Evolutionary conservation across 805 yeast genomes (phyloP), one percentile per base, ranked within the genome.

Genomic region (Limtongia smithiae): DNA sequence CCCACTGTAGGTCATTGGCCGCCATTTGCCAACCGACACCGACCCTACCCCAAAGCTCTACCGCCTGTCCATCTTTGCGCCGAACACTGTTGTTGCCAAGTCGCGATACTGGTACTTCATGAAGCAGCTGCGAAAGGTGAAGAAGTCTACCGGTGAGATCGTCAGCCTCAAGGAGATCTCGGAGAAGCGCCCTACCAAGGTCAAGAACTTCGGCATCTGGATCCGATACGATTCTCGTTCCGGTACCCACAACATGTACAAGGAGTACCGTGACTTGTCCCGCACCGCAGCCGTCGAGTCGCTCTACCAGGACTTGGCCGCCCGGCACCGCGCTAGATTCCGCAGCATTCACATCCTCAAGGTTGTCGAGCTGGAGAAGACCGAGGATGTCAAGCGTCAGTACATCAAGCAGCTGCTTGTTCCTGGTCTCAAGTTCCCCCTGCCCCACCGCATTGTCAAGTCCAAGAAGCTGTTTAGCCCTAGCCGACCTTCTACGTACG

Each of bases 241-340:
- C 66, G 99, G 99, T 81, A 90, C 96, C 71, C 98, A 93, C 95
- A 93, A 93, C 94, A 93, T 93, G 97, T 93, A 93, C 96, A 93
- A 93, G 83, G 99, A 93, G 82, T 87, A 88, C 93, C 89, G 98
- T 79, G 98, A 91, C 70, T 95, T 91, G 68, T 78, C 96, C 81
- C 93, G 99, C 82, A 95, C 89, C 62, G 95, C 87, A 75, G 98
- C 97, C 66, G 97, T 93, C 72, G 95, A 86, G 77, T 80, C 93
- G 72, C 84, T 93, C 84, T 93, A 93, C 93, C 90, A 85, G 77
- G 99, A 93, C 79, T 85, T 93, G 85, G 99, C 99, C 78, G 97
- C 99, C 67, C 90, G 98, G 82, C 99, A 93, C 95, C 89, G 98
- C 85, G 93, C 98, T 72, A 89, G 99, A 83, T 93, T 93, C 83